Percentiles rank a stretch among this genome's conserved stretches.
Conservation (phyloP, 352 stramenopile genomes). For the Hyaloperonospora brassicae region DNA sequence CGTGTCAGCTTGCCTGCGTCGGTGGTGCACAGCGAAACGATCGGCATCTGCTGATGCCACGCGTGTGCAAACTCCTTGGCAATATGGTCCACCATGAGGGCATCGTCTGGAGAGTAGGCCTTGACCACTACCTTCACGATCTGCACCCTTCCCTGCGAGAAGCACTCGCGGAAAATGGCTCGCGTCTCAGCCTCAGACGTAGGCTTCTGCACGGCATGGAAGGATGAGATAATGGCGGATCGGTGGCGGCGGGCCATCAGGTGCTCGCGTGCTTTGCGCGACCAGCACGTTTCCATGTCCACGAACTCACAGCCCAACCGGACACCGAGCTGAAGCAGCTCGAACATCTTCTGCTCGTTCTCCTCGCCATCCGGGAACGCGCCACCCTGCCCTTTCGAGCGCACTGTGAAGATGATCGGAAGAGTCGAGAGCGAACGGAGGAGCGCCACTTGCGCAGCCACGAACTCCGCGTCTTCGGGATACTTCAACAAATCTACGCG, state of each 20-base stretch:
- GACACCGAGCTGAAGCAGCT: conserved; percentile 87
- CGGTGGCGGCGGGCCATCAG: conserved; percentile 37
- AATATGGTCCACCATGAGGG: conserved; percentile 76
- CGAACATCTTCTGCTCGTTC: conserved; percentile 74
- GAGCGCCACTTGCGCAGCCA: conserved; percentile 64
- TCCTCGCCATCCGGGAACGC: conserved; percentile 88
- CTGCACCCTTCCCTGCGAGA: conserved; percentile 61
- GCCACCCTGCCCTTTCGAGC: conserved; percentile 90
- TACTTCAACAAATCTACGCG: conserved; percentile 88
- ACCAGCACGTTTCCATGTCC: conserved; percentile 92
- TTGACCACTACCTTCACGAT: conserved; percentile 90
- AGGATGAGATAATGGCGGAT: conserved; percentile 71
- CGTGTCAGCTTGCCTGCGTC: conserved; percentile 88
- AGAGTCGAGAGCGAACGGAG: conserved; percentile 85
- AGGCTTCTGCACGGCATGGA: conserved; percentile 53
- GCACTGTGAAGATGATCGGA: conserved; percentile 95
- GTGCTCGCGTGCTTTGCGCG: conserved; percentile 51
- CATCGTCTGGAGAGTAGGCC: conserved; percentile 74
- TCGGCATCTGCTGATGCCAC: conserved; percentile 79
- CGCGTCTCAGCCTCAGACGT: conserved; percentile 41
- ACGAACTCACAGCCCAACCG: conserved; percentile 92
- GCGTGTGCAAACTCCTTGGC: conserved; percentile 39
- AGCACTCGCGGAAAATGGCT: conserved; percentile 63
- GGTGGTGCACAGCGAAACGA: conserved; percentile 92
- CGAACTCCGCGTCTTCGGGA: conserved; percentile 41